Base-by-base conservation (phyloP, 257 asterid genomes). In the Penstemon davidsonii region DNA sequence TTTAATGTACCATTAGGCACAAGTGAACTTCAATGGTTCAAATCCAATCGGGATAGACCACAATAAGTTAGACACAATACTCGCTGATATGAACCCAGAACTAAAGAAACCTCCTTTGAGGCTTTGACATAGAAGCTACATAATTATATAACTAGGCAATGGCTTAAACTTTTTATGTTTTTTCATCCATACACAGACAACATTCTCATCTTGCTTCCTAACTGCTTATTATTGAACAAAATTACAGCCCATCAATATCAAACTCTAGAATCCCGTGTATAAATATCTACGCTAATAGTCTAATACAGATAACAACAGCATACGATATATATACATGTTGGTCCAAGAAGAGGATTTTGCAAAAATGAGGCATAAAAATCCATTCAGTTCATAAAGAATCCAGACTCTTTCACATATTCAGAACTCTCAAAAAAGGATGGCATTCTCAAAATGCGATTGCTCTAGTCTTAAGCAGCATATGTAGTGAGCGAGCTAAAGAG, bases 251-350 rank as follows among this genome's bases (percentile, higher is more conserved):
- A 0, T 25, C 2, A 2, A 60, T 25, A 54, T 37, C 50, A 52
- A 60, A 18, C 65, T 74, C 62, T 51, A 36, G 54, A 40, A 40
- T 6, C 5, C n/a, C n/a, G n/a, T n/a, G n/a, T n/a, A n/a, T n/a
- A n/a, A n/a, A n/a, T n/a, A n/a, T n/a, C n/a, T n/a, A n/a, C n/a
- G n/a, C n/a, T n/a, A n/a, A n/a, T n/a, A n/a, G n/a, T n/a, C n/a
- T n/a, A n/a, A n/a, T n/a, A n/a, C n/a, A n/a, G n/a, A n/a, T n/a
- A n/a, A 65, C 54, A 19, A 33, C 46, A 66, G 44, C 25, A 38
- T 8, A 41, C 37, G 3, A 12, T 45, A 37, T 0, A 37, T 0
- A 42, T 6, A 9, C 60, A 11, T 4, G 5, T 44, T 45, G 36
- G 50, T 37, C 70, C 64, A 60, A 61, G 12, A 13, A 7, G 12